Percentiles rank a stretch among this genome's conserved stretches.
These are phyloP conservation scores for Bisporella sp. DNA, from an alignment of 2,329 filamentous ascomycete genomes.

Conservation along the genomic window DNA sequence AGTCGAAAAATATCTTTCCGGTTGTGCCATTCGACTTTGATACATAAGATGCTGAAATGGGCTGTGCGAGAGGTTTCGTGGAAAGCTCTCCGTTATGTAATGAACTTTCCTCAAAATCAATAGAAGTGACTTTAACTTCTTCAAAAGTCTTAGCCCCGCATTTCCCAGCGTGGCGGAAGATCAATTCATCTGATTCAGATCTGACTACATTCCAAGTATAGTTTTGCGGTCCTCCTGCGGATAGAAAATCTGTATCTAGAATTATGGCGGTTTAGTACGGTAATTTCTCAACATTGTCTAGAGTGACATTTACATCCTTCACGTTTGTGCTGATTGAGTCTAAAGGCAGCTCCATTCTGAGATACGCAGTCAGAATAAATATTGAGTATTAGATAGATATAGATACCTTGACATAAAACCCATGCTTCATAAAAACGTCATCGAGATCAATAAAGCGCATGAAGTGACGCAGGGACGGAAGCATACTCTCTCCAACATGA, in stretches of 20 bases:
- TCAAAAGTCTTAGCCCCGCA: conserved; percentile 1
- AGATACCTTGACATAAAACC: conserved; percentile 34
- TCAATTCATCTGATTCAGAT: not conserved
- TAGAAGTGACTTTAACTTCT: not conserved
- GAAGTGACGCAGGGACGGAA: conserved; percentile 34
- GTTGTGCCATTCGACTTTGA: not conserved
- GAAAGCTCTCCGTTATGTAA: not conserved
- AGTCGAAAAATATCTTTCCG: not conserved
- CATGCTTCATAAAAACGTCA: conserved; percentile 31
- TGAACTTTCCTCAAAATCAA: not conserved
- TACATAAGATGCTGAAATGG: not conserved
- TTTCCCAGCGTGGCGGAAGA: conserved; percentile 3
- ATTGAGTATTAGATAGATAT: not conserved
- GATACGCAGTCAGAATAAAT: not conserved
- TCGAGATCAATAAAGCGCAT: conserved; percentile 38
- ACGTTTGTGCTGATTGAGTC: conserved; percentile 2
- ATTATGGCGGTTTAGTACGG: not conserved
- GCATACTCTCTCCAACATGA: conserved; percentile 31
- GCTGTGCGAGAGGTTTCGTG: not conserved
- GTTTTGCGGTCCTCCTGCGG: not conserved
- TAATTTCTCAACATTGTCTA: not conserved
- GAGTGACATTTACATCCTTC: not conserved
- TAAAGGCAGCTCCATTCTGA: conserved; percentile 6
- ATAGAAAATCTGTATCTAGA: not conserved
- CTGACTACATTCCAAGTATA: not conserved